Percentiles rank a stretch among this genome's conserved stretches.
phyloP scores from a whole-genome alignment of 2,329 filamentous ascomycete species.

The Hymenoscyphus infarciens region DNA sequence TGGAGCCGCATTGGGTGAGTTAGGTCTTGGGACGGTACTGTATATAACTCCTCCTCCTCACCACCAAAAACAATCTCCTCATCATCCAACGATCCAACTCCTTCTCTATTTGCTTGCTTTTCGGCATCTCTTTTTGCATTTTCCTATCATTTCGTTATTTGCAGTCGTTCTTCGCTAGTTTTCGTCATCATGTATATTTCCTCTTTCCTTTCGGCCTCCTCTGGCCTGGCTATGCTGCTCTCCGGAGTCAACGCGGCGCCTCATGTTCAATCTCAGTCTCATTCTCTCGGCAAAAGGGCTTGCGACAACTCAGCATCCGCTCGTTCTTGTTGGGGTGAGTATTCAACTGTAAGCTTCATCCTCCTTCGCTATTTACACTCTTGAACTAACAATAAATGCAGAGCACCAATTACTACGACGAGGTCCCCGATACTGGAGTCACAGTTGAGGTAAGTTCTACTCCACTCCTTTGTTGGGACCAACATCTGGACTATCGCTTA shows the following conservation, averaged over 20 bases:
- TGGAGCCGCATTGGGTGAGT: neutral
- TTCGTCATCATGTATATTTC: slow-evolving; percentile 10
- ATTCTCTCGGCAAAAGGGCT: slow-evolving; percentile 15
- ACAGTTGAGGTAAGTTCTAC: slow-evolving; percentile 49
- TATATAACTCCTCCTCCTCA: slow-evolving; percentile 6
- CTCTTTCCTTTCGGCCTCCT: slow-evolving; percentile 4
- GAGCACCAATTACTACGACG: slow-evolving; percentile 41
- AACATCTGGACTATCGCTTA: no score
- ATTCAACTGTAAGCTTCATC: neutral
- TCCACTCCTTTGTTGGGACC: no score
- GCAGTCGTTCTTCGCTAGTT: neutral
- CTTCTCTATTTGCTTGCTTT: neutral
- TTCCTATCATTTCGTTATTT: neutral
- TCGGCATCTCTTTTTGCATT: neutral
- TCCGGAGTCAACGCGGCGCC: slow-evolving; percentile 19
- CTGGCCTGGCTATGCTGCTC: slow-evolving; percentile 10
- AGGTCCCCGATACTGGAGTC: slow-evolving; percentile 43
- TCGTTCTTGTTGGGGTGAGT: slow-evolving; percentile 40
- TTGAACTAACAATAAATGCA: no score
- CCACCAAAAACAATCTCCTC: neutral
- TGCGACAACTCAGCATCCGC: slow-evolving; percentile 26
- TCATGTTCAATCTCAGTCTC: slow-evolving; percentile 9
- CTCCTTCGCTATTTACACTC: no score
- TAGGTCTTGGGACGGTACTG: neutral
- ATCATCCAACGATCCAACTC: slow-evolving; percentile 9